phyloP scores from a whole-genome alignment of 805 yeast species.

The Candida xyloterini region DNA sequence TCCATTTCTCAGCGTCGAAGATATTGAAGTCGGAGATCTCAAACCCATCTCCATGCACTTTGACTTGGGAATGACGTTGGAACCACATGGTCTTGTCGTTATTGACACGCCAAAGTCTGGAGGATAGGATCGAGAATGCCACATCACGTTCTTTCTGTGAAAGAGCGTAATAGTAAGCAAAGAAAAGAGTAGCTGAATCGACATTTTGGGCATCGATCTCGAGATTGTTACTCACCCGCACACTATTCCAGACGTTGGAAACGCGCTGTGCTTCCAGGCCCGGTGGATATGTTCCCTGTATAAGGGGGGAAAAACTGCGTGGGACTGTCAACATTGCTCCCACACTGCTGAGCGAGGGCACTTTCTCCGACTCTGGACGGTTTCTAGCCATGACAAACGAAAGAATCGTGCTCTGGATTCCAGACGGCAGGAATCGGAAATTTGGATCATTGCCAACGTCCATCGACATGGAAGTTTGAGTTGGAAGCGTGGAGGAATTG shows the following conservation, averaged over 20 bases:
- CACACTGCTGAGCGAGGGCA: constrained; percentile 23
- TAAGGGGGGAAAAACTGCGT: constrained; percentile 26
- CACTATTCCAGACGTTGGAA: constrained; percentile 32
- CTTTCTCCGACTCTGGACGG: constrained; percentile 15
- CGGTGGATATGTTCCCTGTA: constrained; percentile 29
- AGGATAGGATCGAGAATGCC: constrained; percentile 32
- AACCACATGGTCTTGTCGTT: constrained; percentile 31
- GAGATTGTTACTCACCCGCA: constrained; percentile 23
- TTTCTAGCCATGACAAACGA: constrained; percentile 27
- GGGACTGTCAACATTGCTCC: constrained; percentile 26
- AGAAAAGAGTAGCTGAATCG: constrained; percentile 39
- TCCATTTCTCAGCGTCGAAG: constrained; percentile 44
- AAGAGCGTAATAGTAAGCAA: constrained; percentile 42
- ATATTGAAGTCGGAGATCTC: constrained; percentile 43
- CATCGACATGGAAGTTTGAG: constrained; percentile 9
- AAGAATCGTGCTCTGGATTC: constrained; percentile 33
- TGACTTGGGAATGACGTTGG: constrained; percentile 38
- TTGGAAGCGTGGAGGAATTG: constrained; percentile 5
- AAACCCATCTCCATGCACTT: constrained; percentile 37
- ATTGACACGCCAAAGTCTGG: constrained; percentile 39
- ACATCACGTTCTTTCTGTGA: constrained; percentile 40
- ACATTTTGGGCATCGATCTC: constrained; percentile 28
- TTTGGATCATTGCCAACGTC: constrained; percentile 26
- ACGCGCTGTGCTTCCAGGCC: constrained; percentile 34
- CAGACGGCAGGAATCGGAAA: constrained; percentile 35